These are phyloP conservation scores for Cordyceps cicadae DNA, from an alignment of 2,329 filamentous ascomycete genomes.

Conservation along the genomic window DNA sequence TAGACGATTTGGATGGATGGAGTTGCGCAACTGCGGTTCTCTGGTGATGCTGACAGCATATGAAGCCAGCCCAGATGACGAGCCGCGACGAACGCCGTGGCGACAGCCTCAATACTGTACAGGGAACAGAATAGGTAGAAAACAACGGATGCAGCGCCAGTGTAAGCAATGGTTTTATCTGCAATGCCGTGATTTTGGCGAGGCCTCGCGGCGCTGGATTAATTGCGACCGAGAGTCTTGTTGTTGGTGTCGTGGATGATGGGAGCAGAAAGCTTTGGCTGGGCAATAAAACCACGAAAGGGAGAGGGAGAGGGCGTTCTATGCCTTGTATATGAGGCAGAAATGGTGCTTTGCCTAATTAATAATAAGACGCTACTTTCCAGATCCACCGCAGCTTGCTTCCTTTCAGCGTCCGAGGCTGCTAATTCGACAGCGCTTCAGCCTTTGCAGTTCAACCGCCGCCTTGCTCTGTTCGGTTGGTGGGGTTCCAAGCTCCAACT, in stretches of 20 bases:
- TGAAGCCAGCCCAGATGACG: not conserved
- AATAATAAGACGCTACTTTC: not conserved
- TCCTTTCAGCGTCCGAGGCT: not conserved
- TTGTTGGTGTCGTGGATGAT: conserved; percentile 11
- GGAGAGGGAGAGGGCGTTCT: conserved; percentile 2
- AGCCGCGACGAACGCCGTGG: conserved; percentile 1
- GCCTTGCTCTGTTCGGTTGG: conserved; percentile 5
- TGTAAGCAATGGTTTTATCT: not conserved
- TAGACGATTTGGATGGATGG: not conserved
- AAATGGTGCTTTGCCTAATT: not conserved
- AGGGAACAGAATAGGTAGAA: not conserved
- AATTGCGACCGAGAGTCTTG: conserved; percentile 6
- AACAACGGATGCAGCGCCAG: not conserved
- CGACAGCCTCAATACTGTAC: not conserved
- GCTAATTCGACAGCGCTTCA: not conserved
- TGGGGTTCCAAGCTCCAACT: conserved; percentile 11
- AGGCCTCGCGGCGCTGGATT: conserved; percentile 5
- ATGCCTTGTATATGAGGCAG: conserved; percentile 4
- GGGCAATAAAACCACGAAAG: conserved; percentile 5
- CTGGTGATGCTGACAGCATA: conserved; percentile 3
- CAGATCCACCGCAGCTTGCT: not conserved
- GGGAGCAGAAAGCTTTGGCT: not conserved
- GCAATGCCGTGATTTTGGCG: not conserved
- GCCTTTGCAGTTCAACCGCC: not conserved
- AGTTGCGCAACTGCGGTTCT: not conserved